Percentiles rank a stretch among this genome's conserved stretches.
These are phyloP conservation scores for Populus hybrid DNA, from an alignment of 441 rosid genomes.

Conservation along the genomic window DNA sequence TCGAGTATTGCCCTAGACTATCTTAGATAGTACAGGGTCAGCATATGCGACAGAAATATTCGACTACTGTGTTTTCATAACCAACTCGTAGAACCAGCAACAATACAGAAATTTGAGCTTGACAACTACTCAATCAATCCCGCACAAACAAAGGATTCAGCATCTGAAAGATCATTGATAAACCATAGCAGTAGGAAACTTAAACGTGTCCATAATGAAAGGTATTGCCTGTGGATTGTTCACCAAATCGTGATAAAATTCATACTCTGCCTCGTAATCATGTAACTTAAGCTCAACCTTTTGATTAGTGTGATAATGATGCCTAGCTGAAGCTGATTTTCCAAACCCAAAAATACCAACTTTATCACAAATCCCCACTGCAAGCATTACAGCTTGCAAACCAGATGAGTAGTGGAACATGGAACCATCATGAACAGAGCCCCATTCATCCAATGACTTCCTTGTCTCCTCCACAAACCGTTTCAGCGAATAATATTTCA, in stretches of 20 bases:
- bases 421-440: constrained; percentile 54
- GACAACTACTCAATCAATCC: constrained; percentile 3
- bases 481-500: constrained; percentile 77
- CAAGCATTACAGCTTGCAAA: constrained; percentile 83
- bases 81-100: background rate
- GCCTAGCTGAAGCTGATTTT: constrained; percentile 63
- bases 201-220: constrained; percentile 57
- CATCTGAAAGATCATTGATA: constrained; percentile 40
- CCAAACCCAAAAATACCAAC: constrained; percentile 88
- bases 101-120: background rate
- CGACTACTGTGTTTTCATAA: constrained; percentile 2
- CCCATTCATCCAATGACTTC: constrained; percentile 63
- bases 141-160: background rate
- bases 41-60: constrained; percentile 9
- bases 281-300: constrained; percentile 74
- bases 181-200: constrained; percentile 62
- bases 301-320: constrained; percentile 89
- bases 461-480: constrained; percentile 47
- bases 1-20: background rate
- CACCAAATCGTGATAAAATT: constrained; percentile 59
- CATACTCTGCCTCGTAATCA: constrained; percentile 79
- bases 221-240: constrained; percentile 58
- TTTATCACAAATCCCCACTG: constrained; percentile 70
- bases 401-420: constrained; percentile 94
- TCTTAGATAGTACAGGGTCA: constrained; percentile 21